These are phyloP conservation scores for Euphorbia lathyris DNA, from an alignment of 345 rosid species.

Conservation along the genomic window DNA sequence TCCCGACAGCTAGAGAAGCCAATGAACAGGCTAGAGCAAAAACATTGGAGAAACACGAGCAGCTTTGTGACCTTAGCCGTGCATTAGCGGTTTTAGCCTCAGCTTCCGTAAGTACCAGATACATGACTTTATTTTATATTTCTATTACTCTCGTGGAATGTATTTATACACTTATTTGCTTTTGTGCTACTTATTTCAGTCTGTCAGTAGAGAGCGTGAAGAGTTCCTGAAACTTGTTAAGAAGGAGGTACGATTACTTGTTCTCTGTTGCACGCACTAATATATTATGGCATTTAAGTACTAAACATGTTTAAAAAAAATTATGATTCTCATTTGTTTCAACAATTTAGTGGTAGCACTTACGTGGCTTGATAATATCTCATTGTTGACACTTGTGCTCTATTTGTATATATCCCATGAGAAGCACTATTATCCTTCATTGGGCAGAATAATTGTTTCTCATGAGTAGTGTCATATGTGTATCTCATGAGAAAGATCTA, in stretches of 20 bases:
- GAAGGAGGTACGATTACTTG: slow-evolving; percentile 59
- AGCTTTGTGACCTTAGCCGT: slow-evolving; percentile 97
- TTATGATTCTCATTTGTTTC: background rate
- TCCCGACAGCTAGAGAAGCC: slow-evolving; percentile 71
- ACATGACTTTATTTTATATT: background rate
- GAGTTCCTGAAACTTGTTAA: slow-evolving; percentile 84
- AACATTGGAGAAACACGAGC: slow-evolving; percentile 88
- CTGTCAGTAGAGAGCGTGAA: slow-evolving; percentile 95
- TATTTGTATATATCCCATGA: background rate
- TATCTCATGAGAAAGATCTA: background rate
- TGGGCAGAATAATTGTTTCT: slow-evolving; percentile 1
- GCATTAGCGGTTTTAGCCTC: slow-evolving; percentile 96
- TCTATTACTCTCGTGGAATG: slow-evolving; percentile 11
- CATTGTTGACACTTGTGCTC: background rate
- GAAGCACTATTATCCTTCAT: background rate
- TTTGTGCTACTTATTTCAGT: slow-evolving; percentile 43
- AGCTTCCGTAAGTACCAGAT: slow-evolving; percentile 66
- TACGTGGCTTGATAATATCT: background rate
- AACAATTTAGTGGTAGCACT: background rate
- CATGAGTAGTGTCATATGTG: background rate
- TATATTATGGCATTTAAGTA: background rate
- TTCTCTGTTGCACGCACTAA: background rate
- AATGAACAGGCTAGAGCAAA: slow-evolving; percentile 67
- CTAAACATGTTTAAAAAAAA: background rate
- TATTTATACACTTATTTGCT: slow-evolving; percentile 14